Evolutionary conservation across 495 filamentous ascomycete genomes (phyloP).

Genomic region (Hyaloscypha bicolor): DNA sequence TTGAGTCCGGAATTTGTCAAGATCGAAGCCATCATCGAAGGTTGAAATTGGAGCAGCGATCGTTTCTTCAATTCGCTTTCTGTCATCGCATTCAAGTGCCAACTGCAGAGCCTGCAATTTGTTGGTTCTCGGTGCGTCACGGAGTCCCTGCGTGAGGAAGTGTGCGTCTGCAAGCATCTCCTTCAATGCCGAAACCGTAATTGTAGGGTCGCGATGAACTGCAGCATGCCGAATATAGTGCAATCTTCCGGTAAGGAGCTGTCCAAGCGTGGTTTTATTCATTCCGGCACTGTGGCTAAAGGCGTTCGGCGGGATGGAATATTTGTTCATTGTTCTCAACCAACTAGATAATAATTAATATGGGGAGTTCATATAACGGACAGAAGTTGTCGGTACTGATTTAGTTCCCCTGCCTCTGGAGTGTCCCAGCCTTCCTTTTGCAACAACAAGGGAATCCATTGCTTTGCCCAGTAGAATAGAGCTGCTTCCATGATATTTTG

Average conservation of each 20-base stretch:
- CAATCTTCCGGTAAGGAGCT: not conserved
- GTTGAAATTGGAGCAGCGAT: not conserved
- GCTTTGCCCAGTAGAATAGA: constrained; percentile 5
- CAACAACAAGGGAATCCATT: not conserved
- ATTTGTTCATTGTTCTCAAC: too few relatives aligned
- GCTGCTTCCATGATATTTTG: constrained; percentile 12
- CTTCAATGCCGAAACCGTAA: not conserved
- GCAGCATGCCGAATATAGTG: not conserved
- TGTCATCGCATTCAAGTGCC: not conserved
- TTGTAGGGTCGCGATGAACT: constrained; percentile 1
- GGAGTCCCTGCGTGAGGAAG: not conserved
- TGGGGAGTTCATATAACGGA: not conserved
- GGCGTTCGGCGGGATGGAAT: not conserved
- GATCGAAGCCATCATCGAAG: not conserved
- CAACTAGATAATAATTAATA: too few relatives aligned
- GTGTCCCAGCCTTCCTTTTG: not conserved
- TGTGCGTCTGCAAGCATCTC: not conserved
- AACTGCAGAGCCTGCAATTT: not conserved
- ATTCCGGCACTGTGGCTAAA: not conserved
- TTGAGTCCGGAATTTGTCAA: too few relatives aligned
- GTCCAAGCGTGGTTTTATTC: not conserved
- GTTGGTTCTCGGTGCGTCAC: not conserved
- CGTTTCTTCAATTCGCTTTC: not conserved
- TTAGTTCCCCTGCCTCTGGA: constrained; percentile 7
- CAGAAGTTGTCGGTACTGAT: not conserved